A percentile compares a stretch with the other conserved stretches of the same genome.
phyloP scores from a whole-genome alignment of 2,329 filamentous ascomycete genomes.

The Diaporthe batatas region DNA sequence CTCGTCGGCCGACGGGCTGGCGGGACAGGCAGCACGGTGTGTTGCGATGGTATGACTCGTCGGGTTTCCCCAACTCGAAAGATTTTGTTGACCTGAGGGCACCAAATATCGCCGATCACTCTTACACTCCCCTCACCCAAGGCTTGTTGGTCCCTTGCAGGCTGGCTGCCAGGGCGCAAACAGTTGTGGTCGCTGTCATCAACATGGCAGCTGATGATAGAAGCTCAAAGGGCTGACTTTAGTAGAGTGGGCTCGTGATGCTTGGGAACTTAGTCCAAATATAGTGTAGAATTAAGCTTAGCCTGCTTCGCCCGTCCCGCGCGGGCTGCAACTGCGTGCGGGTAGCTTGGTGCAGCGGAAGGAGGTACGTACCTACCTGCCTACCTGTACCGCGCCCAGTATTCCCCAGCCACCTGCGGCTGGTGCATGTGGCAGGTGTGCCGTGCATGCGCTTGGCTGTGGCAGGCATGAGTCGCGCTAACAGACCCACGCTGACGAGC shows the following conservation, averaged over 20 bases:
- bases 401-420: constrained; percentile 35
- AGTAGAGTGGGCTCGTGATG: constrained; percentile 4
- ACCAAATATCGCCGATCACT: neutral
- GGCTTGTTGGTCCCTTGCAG: neutral
- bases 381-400: too few species aligned
- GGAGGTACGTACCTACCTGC: constrained; percentile 5
- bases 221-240: neutral
- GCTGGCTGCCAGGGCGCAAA: neutral
- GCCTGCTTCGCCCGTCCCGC: constrained; percentile 12
- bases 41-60: constrained; percentile 17
- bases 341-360: neutral
- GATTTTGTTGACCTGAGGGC: neutral
- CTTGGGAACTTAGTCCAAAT: constrained; percentile 6
- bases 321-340: constrained; percentile 10
- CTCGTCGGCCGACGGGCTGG: constrained; percentile 2
- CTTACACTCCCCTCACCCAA: neutral
- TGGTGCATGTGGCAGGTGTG: constrained; percentile 20
- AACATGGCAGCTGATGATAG: neutral
- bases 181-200: neutral
- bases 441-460: neutral
- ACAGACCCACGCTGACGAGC: neutral
- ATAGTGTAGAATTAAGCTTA: constrained; percentile 38
- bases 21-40: constrained; percentile 12
- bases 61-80: constrained; percentile 26
- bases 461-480: constrained; percentile 1